phyloP scores from a whole-genome alignment of 148 eudicot species.

The Cornus controversa region DNA sequence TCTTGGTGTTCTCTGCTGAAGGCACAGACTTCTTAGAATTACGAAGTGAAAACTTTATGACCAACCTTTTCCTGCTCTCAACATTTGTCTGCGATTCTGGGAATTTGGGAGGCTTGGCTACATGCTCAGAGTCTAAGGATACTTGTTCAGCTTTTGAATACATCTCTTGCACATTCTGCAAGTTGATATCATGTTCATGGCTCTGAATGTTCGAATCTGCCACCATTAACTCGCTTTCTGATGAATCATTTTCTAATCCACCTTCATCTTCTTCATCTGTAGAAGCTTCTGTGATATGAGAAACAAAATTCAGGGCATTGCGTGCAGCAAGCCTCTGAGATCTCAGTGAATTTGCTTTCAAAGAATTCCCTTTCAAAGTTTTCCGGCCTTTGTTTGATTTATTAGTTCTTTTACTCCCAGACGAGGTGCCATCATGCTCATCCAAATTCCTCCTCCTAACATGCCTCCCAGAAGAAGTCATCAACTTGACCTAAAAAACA shows the following conservation, averaged over 20 bases:
- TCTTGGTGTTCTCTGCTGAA: slow-evolving; percentile 28
- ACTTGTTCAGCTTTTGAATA: slow-evolving; percentile 24
- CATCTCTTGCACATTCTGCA: slow-evolving; percentile 19
- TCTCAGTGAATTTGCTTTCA: slow-evolving; percentile 49
- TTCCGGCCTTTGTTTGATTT: slow-evolving; percentile 35
- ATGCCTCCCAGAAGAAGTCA: slow-evolving; percentile 60
- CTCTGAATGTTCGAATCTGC: slow-evolving; percentile 34
- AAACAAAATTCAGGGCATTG: slow-evolving; percentile 46
- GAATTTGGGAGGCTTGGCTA: slow-evolving; percentile 27
- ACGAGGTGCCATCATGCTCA: slow-evolving; percentile 49
- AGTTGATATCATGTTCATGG: slow-evolving; percentile 26
- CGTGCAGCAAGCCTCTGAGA: slow-evolving; percentile 81
- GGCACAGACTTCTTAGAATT: slow-evolving; percentile 35
- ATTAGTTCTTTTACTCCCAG: slow-evolving; percentile 41
- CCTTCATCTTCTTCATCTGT: slow-evolving; percentile 56
- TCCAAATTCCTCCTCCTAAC: slow-evolving; percentile 58
- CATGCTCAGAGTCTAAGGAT: slow-evolving; percentile 28
- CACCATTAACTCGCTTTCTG: slow-evolving; percentile 50
- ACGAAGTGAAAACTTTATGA: slow-evolving; percentile 57
- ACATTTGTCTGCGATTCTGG: slow-evolving; percentile 29
- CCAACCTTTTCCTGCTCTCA: slow-evolving; percentile 51
- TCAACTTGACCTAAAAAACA: slow-evolving; percentile 52
- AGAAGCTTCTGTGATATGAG: slow-evolving; percentile 48
- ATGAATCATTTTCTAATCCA: slow-evolving; percentile 46
- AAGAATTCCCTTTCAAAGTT: slow-evolving; percentile 45